Conservation (phyloP, 23 red algal species). For the Cyanidioschyzon merolae region DNA sequence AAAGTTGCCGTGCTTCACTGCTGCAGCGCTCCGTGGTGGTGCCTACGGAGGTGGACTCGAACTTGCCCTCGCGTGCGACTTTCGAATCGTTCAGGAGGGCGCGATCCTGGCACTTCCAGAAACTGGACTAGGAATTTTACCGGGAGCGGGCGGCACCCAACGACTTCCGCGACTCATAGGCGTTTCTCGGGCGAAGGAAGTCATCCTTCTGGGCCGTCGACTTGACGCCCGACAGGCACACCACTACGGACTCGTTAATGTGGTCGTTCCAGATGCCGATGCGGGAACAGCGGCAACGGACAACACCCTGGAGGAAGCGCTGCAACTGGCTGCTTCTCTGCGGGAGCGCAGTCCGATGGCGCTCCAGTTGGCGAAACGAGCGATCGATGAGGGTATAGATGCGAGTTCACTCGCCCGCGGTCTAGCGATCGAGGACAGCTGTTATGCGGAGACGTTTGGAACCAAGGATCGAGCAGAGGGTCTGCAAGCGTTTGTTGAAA, state of each 20-base stretch:
- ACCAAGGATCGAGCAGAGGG: conserved; percentile 20
- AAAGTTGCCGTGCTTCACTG: conserved; percentile 16
- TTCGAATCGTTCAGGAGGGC: conserved; percentile 6
- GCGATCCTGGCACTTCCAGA: conserved; percentile 26
- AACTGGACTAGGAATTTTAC: conserved; percentile 24
- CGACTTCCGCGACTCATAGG: conserved; percentile 23
- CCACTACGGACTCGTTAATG: conserved; percentile 5
- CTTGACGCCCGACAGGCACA: background rate
- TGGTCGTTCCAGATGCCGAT: background rate
- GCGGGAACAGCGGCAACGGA: background rate
- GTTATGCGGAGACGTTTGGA: conserved; percentile 20
- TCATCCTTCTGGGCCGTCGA: conserved; percentile 11
- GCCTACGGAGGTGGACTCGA: conserved; percentile 27
- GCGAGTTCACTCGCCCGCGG: background rate
- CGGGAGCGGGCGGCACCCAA: conserved; percentile 29
- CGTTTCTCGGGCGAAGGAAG: conserved; percentile 19
- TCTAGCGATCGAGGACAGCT: conserved; percentile 18
- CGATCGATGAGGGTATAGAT: conserved; percentile 20
- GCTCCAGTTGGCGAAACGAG: conserved; percentile 16
- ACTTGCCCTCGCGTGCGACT: conserved; percentile 27
- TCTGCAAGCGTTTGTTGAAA: conserved; percentile 20
- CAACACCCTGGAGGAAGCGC: conserved; percentile 3
- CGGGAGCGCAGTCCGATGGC: conserved; percentile 12
- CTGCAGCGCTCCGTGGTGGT: conserved; percentile 11
- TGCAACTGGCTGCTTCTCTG: conserved; percentile 13